Conservation (phyloP, 768 basidiomycete genomes). For the Mycena vitilis region DNA sequence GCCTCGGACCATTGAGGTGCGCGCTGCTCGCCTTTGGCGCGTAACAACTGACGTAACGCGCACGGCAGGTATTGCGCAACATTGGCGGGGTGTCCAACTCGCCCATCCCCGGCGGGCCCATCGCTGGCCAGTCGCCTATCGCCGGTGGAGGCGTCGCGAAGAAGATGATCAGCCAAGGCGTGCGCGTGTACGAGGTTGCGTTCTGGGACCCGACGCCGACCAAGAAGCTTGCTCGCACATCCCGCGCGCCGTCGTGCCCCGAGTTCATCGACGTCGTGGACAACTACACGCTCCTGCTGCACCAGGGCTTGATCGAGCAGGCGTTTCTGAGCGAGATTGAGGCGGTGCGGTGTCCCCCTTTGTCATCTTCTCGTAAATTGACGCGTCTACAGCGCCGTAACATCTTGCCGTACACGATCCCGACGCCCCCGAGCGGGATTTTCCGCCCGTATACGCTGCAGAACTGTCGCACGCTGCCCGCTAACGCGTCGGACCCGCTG, state of each 20-base stretch:
- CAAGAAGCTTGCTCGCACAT: slow-evolving; percentile 45
- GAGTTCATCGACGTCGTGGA: slow-evolving; percentile 37
- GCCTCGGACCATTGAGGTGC: slow-evolving; percentile 60
- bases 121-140: slow-evolving; percentile 25
- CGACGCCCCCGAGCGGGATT: slow-evolving; percentile 24
- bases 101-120: slow-evolving; percentile 31
- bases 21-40: not conserved
- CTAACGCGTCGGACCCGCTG: slow-evolving; percentile 23
- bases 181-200: slow-evolving; percentile 36
- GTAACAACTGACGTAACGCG: not conserved
- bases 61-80: slow-evolving; percentile 34
- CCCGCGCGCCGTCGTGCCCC: slow-evolving; percentile 26
- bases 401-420: slow-evolving; percentile 27
- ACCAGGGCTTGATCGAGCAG: slow-evolving; percentile 36
- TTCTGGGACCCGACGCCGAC: slow-evolving; percentile 36
- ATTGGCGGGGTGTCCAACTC: slow-evolving; percentile 33
- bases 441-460: slow-evolving; percentile 32
- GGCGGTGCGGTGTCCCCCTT: slow-evolving; percentile 15
- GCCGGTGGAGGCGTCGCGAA: slow-evolving; percentile 33
- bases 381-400: slow-evolving; percentile 26
- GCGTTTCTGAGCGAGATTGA: slow-evolving; percentile 36
- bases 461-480: slow-evolving; percentile 28
- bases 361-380: not conserved
- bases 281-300: slow-evolving; percentile 35
- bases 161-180: slow-evolving; percentile 35